Conservation (phyloP, 2,329 filamentous ascomycete genomes). For the Leptoxyphium fumago region DNA sequence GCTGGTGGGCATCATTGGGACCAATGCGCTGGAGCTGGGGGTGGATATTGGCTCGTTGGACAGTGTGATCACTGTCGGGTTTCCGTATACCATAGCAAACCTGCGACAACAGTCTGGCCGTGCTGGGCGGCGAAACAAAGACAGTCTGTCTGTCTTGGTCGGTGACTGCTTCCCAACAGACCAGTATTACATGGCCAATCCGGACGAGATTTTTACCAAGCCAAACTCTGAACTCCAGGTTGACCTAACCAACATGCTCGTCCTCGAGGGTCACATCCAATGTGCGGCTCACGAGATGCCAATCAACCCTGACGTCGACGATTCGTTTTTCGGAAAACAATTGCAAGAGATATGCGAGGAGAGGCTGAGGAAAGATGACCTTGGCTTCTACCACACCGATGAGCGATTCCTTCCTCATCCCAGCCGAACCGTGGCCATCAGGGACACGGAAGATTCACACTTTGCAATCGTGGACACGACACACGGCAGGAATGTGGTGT, state of each 20-base stretch:
- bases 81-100: conserved; percentile 91
- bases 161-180: conserved; percentile 84
- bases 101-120: conserved; percentile 87
- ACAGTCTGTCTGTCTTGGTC: conserved; percentile 78
- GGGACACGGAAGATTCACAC: conserved; percentile 80
- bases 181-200: conserved; percentile 94
- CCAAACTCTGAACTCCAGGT: conserved; percentile 82
- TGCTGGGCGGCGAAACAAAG: conserved; percentile 81
- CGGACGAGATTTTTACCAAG: conserved; percentile 81
- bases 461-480: conserved; percentile 88
- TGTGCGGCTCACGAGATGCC: conserved; percentile 94
- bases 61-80: conserved; percentile 84
- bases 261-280: conserved; percentile 86
- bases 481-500: conserved; percentile 63
- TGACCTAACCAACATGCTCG: conserved; percentile 80
- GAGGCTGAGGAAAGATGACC: conserved; percentile 55
- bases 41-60: conserved; percentile 92
- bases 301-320: conserved; percentile 62
- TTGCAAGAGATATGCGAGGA: conserved; percentile 57
- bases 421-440: conserved; percentile 69
- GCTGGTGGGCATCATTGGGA: conserved; percentile 83
- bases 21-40: conserved; percentile 80
- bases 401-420: conserved; percentile 76
- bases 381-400: conserved; percentile 82
- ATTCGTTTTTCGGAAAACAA: conserved; percentile 62